Evolutionary conservation across 1,284 basidiomycete species (phyloP), one percentile per base, ranked within the genome.

Genomic region (Marasmius fiardii): DNA sequence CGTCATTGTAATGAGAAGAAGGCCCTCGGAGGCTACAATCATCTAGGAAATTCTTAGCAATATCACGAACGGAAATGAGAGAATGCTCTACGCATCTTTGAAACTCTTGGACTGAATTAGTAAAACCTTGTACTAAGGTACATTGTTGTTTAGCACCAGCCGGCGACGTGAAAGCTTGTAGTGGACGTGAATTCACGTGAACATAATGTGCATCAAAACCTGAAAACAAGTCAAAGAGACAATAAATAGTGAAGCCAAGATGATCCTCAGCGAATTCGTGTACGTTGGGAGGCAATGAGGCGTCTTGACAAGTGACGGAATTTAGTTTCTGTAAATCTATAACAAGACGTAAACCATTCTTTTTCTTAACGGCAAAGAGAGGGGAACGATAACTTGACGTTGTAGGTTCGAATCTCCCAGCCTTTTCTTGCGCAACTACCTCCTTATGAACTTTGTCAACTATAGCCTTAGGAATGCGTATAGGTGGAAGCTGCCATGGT

Each of bases 311-410:
- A 0, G 63, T 69, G 10, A 72, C 65, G 1, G 60, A 55, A 52
- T 75, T 75, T 0, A 75, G 61, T 0, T 65, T 60, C 48, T 72
- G 64, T 0, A 74, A 58, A 39, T 71, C 65, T 34, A 68, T 64
- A 0, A 75, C 69, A 0, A 74, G 18, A 1, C 67, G 60, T 0
- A 71, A 57, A 2, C 65, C 60, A 20, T 60, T 63, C 54, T 73
- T 71, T 61, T 76, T 71, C 3, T 57, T 35, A 0, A 75, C 71
- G 0, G 65, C 57, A 43, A 72, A 74, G 34, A 66, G 61, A 0
- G 60, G 50, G 0, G 70, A 68, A 3, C 66, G 58, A 57, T 74
- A 75, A 0, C 66, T 67, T 0, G 67, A 63, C 0, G 60, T 56
- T 0, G 67, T 69, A 0, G 57, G 58, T 58, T 74, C 67, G 54